phyloP scores from a whole-genome alignment of 169 alveolate genomes.

The Eimeria acervulina region DNA sequence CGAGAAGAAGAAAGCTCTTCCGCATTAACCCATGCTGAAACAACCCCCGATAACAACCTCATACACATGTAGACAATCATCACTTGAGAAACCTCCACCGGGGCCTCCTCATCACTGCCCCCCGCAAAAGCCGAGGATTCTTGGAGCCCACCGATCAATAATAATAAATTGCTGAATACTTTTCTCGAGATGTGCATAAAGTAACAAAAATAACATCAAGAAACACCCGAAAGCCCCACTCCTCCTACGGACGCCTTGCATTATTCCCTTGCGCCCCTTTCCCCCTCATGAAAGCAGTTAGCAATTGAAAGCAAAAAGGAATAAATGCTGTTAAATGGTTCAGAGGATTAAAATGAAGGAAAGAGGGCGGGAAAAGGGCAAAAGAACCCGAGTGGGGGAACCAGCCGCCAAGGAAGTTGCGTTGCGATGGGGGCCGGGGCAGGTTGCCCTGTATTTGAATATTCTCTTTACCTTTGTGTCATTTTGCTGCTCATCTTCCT shows the following conservation, averaged over 20 bases:
- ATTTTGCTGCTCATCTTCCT: constrained; percentile 83
- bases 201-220: not conserved
- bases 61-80: too few species aligned
- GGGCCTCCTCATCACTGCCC: too few species aligned
- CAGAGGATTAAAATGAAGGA: not conserved
- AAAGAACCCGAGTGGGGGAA: not conserved
- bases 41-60: too few species aligned
- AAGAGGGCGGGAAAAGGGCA: not conserved
- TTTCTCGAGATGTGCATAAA: not conserved
- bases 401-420: not conserved
- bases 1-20: too few species aligned
- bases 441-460: not conserved
- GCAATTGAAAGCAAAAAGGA: not conserved
- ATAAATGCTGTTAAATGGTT: not conserved
- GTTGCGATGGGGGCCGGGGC: not conserved
- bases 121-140: too few species aligned
- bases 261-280: not conserved
- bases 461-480: constrained; percentile 71
- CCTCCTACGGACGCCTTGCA: not conserved
- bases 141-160: not conserved
- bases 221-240: not conserved
- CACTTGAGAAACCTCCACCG: too few species aligned
- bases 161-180: not conserved
- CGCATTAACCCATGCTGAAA: too few species aligned
- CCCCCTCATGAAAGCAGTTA: not conserved